Percentiles rank a stretch among this genome's conserved stretches.
These are phyloP conservation scores for Kondoa subrosea DNA, from an alignment of 768 basidiomycete genomes.

Conservation along the genomic window DNA sequence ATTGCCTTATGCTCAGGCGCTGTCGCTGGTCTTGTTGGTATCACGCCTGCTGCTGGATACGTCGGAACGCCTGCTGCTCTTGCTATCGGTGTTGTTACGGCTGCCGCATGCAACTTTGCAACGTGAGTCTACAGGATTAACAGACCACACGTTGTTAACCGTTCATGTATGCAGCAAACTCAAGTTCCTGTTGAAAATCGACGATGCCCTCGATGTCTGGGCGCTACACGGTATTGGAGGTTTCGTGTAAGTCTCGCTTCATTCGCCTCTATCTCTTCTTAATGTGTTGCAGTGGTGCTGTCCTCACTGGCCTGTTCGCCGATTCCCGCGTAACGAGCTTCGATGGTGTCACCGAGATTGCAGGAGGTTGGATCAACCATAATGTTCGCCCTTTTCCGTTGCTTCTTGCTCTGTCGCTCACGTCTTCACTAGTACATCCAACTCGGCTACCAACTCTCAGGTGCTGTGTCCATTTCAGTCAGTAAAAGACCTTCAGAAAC, in stretches of 20 bases:
- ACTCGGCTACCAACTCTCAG: neutral
- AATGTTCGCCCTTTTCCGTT: constrained; percentile 39
- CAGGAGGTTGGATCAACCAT: constrained; percentile 57
- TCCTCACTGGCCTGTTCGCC: constrained; percentile 60
- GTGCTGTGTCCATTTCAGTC: constrained; percentile 39
- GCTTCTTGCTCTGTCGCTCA: neutral
- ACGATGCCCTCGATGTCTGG: constrained; percentile 82
- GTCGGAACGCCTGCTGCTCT: constrained; percentile 61
- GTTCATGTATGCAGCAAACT: too few species aligned
- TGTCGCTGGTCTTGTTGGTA: constrained; percentile 63
- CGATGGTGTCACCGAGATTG: constrained; percentile 47
- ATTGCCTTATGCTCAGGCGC: constrained; percentile 85
- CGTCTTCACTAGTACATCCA: neutral
- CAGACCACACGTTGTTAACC: constrained; percentile 34
- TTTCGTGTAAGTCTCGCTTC: constrained; percentile 33
- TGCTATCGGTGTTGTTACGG: constrained; percentile 56
- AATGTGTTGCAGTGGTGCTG: constrained; percentile 1
- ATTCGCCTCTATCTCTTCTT: neutral
- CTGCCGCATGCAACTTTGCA: constrained; percentile 60
- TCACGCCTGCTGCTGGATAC: constrained; percentile 72
- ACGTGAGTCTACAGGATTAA: constrained; percentile 58
- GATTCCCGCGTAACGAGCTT: constrained; percentile 46
- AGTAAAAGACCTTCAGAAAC: too few species aligned
- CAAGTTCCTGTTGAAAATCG: constrained; percentile 30
- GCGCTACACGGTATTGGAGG: constrained; percentile 80